These are phyloP conservation scores for Cucumis hystrix DNA, from an alignment of 306 rosid genomes.

Conservation along the genomic window DNA sequence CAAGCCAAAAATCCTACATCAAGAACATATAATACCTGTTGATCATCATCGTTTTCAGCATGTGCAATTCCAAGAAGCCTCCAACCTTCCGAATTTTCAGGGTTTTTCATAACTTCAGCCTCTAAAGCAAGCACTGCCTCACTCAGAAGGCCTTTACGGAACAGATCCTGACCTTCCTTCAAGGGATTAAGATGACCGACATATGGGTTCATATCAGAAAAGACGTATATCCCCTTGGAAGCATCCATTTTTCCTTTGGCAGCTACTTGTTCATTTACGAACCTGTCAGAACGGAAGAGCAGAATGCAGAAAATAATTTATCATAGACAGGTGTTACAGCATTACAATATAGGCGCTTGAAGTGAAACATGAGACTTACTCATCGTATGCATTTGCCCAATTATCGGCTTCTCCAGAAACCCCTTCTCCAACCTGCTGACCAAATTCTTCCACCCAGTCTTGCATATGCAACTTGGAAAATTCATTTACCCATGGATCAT, in stretches of 20 bases:
- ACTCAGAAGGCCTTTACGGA: slow-evolving; percentile 92
- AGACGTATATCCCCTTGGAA: slow-evolving; percentile 82
- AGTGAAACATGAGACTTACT: slow-evolving; percentile 39
- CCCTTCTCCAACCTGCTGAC: slow-evolving; percentile 67
- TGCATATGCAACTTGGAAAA: slow-evolving; percentile 76
- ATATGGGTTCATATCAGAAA: slow-evolving; percentile 97
- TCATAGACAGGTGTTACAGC: neutral
- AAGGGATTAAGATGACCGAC: slow-evolving; percentile 89
- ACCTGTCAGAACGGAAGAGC: slow-evolving; percentile 33
- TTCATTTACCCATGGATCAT: slow-evolving; percentile 86
- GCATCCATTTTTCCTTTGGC: slow-evolving; percentile 43
- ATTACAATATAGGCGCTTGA: neutral
- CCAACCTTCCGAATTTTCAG: slow-evolving; percentile 96
- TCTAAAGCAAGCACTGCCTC: slow-evolving; percentile 99
- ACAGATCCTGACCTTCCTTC: slow-evolving; percentile 96
- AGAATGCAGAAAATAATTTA: neutral
- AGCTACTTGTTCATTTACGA: slow-evolving; percentile 59
- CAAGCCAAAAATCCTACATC: neutral
- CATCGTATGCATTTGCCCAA: slow-evolving; percentile 82
- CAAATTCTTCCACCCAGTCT: slow-evolving; percentile 95
- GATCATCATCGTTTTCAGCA: slow-evolving; percentile 98
- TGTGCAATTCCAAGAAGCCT: slow-evolving; percentile 96
- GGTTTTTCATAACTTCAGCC: slow-evolving; percentile 95
- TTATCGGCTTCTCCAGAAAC: slow-evolving; percentile 48
- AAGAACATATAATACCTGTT: slow-evolving; percentile 46